These are phyloP conservation scores for Solanum chiquidenum DNA, from an alignment of 257 asterid genomes.

Conservation along the genomic window DNA sequence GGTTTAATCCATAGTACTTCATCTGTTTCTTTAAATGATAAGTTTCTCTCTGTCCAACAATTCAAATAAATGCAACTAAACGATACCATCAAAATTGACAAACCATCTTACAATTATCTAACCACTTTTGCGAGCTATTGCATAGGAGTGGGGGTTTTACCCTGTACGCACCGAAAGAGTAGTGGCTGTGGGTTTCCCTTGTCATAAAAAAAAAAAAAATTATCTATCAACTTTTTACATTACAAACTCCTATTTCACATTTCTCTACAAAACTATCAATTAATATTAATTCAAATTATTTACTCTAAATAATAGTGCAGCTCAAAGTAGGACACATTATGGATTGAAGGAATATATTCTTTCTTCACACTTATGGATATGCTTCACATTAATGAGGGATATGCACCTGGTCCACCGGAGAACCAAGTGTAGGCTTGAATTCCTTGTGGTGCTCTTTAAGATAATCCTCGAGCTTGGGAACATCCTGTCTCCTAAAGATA, in stretches of 20 bases:
- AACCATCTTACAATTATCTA: background rate
- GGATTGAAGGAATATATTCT: background rate
- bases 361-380: background rate
- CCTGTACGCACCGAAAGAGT: no score
- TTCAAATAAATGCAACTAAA: background rate
- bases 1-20: background rate
- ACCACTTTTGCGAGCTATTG: background rate
- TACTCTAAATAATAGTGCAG: background rate
- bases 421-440: constrained; percentile 33
- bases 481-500: constrained; percentile 66
- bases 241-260: background rate
- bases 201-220: background rate
- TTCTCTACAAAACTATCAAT: background rate
- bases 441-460: constrained; percentile 46
- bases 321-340: background rate
- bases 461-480: constrained; percentile 47
- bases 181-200: no score
- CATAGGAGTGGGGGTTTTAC: no score
- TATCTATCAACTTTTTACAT: background rate
- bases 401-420: constrained; percentile 33
- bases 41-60: background rate
- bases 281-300: background rate
- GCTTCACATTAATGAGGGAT: background rate
- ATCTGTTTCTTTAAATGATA: background rate
- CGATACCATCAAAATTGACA: background rate